Base-by-base conservation (phyloP, 2,329 filamentous ascomycete genomes). In the Aspergillus chevalieri region DNA sequence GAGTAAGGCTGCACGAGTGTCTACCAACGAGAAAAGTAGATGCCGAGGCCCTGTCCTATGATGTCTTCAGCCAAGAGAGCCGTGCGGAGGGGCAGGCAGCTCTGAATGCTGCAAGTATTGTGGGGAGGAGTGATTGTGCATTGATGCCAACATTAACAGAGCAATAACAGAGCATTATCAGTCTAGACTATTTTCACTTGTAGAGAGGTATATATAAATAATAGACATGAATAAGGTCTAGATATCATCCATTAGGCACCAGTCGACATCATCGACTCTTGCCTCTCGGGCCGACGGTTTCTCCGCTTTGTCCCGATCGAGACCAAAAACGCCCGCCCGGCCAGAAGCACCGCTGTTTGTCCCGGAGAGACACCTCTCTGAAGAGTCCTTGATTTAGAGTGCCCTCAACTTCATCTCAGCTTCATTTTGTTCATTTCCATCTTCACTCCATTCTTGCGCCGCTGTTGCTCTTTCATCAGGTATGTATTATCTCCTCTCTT, bases 381-480 rank as follows among this genome's bases (percentile, higher is more conserved):
- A 9, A 9, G 4, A 30, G 26, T 30, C 26, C 26, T 30, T 4
- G 7, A 30, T 12, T 12, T 30, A 30, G 26, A 30, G 4, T 12
- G 10, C 39, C 33, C 47, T 46, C 44, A 43, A 44, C 47, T 41
- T 17, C 22, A 14, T 49, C 49, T 49, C 36, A 38, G 48, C 39
- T 50, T 43, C 47, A 49, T 52, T 38, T 46, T 43, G 46, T 49
- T 36, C 47, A 44, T 46, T n/a, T 41, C 41, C 43, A 52, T 44
- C 22, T 41, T 41, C 26, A 30, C 9, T 53, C 30, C 47, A 36
- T 26, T 30, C 38, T 41, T 43, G 43, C 41, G 46, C 44, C 43
- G 34, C 28, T 50, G 26, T 30, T 12, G 7, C 26, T 30, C 10
- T 19, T 14, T 12, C 36, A 21, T 49, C 39, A 41, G 38, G 38